Evolutionary conservation across 176 grass and related monocot genomes (phyloP).

Genomic region (Ananas comosus): DNA sequence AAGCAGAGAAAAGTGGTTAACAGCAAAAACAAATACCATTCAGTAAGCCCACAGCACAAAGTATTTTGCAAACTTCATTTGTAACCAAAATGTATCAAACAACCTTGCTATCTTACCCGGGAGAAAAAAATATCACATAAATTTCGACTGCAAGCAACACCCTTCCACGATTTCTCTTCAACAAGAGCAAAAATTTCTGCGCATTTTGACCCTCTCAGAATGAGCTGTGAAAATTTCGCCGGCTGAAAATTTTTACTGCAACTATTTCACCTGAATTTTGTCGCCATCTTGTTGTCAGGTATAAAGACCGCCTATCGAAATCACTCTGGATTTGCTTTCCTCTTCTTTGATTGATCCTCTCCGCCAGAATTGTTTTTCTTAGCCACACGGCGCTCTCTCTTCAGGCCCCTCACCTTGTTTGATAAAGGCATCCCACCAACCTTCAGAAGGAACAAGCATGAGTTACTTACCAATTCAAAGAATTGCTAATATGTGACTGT

Average conservation of each 20-base stretch:
- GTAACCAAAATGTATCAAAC: no score
- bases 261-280: neutral
- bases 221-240: no score
- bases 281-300: neutral
- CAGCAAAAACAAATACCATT: no score
- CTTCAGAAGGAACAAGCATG: conserved; percentile 24
- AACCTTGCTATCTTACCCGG: no score
- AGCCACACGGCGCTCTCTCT: conserved; percentile 71
- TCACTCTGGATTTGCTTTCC: conserved; percentile 51
- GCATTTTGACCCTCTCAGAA: no score
- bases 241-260: neutral
- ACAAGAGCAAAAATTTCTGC: no score
- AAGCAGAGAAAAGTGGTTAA: no score
- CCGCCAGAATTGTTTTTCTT: conserved; percentile 46
- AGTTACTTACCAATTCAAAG: neutral
- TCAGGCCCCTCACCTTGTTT: conserved; percentile 61
- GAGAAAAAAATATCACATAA: no score
- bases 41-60: no score
- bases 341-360: conserved; percentile 54
- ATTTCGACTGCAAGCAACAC: no score
- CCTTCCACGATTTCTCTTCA: no score
- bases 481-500: neutral
- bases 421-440: conserved; percentile 49
- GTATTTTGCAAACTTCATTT: no score
- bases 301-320: neutral